Evolutionary conservation across 257 asterid species (phyloP).

Genomic region (Nicotiana undulata): DNA sequence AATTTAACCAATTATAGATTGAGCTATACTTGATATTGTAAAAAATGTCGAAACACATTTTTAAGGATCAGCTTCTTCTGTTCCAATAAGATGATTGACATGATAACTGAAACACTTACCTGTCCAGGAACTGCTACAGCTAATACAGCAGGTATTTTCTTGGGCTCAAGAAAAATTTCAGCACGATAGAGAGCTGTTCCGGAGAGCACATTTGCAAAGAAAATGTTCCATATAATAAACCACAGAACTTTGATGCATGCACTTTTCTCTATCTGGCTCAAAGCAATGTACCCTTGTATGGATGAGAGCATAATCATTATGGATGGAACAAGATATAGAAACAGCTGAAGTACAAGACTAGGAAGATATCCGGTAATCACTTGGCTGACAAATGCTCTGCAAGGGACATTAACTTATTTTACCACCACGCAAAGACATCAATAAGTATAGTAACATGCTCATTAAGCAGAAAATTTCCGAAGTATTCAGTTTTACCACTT

Average conservation of each 20-base stretch:
- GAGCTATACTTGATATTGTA: neutral
- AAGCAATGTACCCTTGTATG: constrained; percentile 83
- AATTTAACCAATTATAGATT: neutral
- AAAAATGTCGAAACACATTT: neutral
- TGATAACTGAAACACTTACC: constrained; percentile 34
- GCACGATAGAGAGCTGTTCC: constrained; percentile 76
- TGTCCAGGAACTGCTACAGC: constrained; percentile 96
- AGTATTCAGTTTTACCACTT: constrained; percentile 25
- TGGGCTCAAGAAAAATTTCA: constrained; percentile 69
- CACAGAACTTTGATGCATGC: constrained; percentile 82
- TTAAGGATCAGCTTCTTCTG: neutral
- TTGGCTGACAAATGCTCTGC: constrained; percentile 70
- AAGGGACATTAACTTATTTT: constrained; percentile 14
- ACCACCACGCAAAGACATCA: neutral
- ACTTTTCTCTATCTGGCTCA: constrained; percentile 82
- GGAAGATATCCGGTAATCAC: constrained; percentile 96
- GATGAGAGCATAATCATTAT: constrained; percentile 78
- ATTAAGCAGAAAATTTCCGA: neutral
- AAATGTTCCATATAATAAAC: constrained; percentile 89
- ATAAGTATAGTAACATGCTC: neutral
- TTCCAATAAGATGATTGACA: neutral
- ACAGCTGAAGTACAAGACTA: constrained; percentile 75
- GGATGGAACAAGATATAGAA: constrained; percentile 63
- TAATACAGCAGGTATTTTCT: constrained; percentile 60
- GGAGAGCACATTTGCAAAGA: constrained; percentile 86